Percentiles rank a stretch among this genome's conserved stretches.
phyloP scores from a whole-genome alignment of 192 early-diverging fungal genomes.

The Chytriomyces sp. region DNA sequence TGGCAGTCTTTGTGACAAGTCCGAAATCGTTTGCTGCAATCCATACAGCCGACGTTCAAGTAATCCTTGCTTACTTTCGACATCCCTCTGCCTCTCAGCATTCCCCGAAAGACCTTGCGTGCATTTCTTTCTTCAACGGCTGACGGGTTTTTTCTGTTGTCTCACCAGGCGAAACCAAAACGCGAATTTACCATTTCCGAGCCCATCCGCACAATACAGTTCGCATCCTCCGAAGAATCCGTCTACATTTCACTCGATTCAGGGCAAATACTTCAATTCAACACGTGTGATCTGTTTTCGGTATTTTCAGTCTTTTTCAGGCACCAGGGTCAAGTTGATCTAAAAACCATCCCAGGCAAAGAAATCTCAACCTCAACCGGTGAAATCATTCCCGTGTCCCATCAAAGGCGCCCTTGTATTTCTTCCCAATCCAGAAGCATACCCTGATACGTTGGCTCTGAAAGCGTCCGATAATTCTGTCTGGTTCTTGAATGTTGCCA shows the following conservation, averaged over 20 bases:
- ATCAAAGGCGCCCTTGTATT: constrained; percentile 2
- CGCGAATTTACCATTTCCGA: no score
- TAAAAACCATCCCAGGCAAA: background rate
- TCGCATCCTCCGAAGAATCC: constrained; percentile 1
- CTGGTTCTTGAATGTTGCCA: background rate
- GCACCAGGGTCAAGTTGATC: background rate
- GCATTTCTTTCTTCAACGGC: no score
- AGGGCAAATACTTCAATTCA: constrained; percentile 2
- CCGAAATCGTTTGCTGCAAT: no score
- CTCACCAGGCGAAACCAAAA: no score
- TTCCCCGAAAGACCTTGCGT: no score
- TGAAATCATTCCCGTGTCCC: constrained; percentile 8
- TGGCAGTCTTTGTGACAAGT: no score
- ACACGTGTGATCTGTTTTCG: background rate
- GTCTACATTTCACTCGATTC: constrained; percentile 8
- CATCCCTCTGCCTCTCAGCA: no score
- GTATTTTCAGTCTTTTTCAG: background rate
- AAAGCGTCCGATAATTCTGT: constrained; percentile 1
- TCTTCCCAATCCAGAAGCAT: constrained; percentile 37
- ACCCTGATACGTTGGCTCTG: constrained; percentile 18
- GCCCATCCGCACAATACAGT: background rate
- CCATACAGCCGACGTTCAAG: no score
- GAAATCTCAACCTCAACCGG: background rate
- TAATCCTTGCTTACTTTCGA: no score
- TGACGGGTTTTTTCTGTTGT: no score